These are phyloP conservation scores for Nakazawaea wickerhamii DNA, from an alignment of 805 yeast genomes.

Conservation along the genomic window DNA sequence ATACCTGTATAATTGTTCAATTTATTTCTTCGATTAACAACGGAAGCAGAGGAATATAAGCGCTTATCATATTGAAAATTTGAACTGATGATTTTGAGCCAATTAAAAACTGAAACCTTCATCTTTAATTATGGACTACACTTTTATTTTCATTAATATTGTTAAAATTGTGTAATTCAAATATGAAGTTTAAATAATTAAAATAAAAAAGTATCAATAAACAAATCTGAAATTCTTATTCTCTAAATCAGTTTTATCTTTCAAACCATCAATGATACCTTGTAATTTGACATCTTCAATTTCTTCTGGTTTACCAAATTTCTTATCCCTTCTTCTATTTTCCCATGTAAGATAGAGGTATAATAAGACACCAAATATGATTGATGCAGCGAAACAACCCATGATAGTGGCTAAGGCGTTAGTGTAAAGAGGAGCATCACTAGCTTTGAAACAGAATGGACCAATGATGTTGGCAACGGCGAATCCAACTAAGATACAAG, in stretches of 20 bases:
- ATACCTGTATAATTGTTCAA: too few species aligned
- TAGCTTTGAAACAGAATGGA: constrained; percentile 40
- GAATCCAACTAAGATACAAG: constrained; percentile 37
- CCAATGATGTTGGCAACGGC: constrained; percentile 53
- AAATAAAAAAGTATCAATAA: neutral
- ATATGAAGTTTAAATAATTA: too few species aligned
- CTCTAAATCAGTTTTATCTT: constrained; percentile 25
- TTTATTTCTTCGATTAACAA: too few species aligned
- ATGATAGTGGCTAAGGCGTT: constrained; percentile 35
- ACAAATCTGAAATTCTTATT: constrained; percentile 22
- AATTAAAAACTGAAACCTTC: too few species aligned
- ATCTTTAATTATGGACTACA: too few species aligned
- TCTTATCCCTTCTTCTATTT: constrained; percentile 36
- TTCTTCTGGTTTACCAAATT: constrained; percentile 22
- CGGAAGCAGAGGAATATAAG: too few species aligned
- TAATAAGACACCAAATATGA: constrained; percentile 23
- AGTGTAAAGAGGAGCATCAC: constrained; percentile 39
- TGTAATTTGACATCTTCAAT: constrained; percentile 22
- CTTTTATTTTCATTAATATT: too few species aligned
- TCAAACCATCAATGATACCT: constrained; percentile 28
- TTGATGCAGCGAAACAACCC: constrained; percentile 35
- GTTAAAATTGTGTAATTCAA: too few species aligned
- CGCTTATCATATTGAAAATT: too few species aligned
- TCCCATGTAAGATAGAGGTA: constrained; percentile 27
- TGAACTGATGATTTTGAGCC: too few species aligned